Conservation (phyloP, 2,329 filamentous ascomycete species). For the Ceratocystis cubensis region DNA sequence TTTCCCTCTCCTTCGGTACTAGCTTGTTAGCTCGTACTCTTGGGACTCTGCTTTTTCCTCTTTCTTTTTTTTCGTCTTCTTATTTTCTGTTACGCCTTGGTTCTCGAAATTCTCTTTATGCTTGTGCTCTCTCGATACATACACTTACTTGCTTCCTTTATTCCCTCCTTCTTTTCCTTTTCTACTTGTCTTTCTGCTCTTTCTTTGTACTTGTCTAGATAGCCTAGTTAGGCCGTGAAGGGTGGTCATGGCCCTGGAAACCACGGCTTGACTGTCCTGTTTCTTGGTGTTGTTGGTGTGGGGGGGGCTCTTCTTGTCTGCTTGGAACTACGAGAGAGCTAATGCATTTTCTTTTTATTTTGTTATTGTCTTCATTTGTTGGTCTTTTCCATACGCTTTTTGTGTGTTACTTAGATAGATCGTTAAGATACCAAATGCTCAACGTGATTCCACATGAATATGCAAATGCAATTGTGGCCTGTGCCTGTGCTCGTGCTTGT, state of each 20-base stretch:
- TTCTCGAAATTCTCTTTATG: slow-evolving; percentile 8
- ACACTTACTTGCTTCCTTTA: neutral
- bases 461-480: neutral
- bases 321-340: too few species aligned
- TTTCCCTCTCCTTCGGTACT: neutral
- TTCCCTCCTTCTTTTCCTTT: neutral
- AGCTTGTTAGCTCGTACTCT: neutral
- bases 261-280: neutral
- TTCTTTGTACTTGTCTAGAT: neutral
- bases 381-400: neutral
- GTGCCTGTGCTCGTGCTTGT: too few species aligned
- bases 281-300: neutral
- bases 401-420: neutral
- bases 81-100: neutral
- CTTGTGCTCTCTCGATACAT: neutral
- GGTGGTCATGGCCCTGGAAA: neutral
- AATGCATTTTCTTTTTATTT: neutral
- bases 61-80: neutral
- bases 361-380: neutral
- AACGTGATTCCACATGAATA: neutral
- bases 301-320: too few species aligned
- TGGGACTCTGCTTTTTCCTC: neutral
- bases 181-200: too few species aligned
- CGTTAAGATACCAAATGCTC: neutral
- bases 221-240: neutral